Evolutionary conservation across 257 asterid species (phyloP), one percentile per base, ranked within the genome.

Genomic region (Solanum ossicruentum): DNA sequence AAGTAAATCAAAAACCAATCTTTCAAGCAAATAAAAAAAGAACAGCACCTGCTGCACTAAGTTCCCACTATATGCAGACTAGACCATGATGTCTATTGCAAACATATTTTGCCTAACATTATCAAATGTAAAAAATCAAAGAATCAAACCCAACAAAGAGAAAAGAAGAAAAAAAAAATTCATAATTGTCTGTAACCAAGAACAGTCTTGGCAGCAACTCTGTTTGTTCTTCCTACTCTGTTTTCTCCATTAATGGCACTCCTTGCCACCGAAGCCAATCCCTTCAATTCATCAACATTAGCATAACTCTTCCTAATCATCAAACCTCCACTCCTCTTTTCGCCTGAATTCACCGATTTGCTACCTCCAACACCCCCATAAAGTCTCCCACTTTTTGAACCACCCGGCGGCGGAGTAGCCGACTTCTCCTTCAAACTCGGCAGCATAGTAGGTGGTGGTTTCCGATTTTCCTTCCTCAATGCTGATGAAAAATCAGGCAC

Each of bases 401-500:
- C 60, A 73, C 60, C 85, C 26, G 84, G 84, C 66, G 92, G 90
- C 57, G 98, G 91, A 1, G 91, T 94, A 23, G 98, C 92, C 67
- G 87, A 12, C 54, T 93, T 88, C 85, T 90, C 88, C 89, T 92
- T 93, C 89, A 85, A 88, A 88, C 86, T 32, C 3, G 95, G 91
- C 6, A 97, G 90, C 84, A 86, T 86, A 52, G 85, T 60, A 17
- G 71, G 81, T 18, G 85, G 49, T 47, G 99, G 99, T 87, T 88
- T 96, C 88, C 99, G 90, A 54, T 96, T 96, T 91, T 95, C 99
- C 86, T 96, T 96, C 87, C 98, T 84, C 88, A 94, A 60, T 2
- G 90, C 93, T 2, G 95, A 89, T 11, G 98, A 91, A 89, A 96
- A 95, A 82, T 96, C 98, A 36, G 98, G 98, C 77, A 95, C 98